A percentile compares a stretch with the other conserved stretches of the same genome.
These are phyloP conservation scores for Catharanthus roseus DNA, from an alignment of 257 asterid genomes.

Conservation along the genomic window DNA sequence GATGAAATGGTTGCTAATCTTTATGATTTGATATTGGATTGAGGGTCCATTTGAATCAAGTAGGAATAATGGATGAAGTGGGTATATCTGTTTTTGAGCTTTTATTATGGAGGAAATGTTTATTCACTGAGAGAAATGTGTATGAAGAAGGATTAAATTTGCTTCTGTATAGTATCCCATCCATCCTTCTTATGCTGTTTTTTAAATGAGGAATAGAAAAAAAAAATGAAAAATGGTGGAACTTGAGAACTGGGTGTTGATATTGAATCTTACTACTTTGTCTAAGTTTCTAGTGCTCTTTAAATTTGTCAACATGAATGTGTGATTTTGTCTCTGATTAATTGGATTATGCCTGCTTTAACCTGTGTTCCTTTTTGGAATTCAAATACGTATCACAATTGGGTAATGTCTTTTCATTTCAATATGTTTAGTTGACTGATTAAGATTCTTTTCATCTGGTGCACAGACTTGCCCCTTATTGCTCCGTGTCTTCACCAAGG, in stretches of 20 bases:
- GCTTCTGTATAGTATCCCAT: too few relatives aligned
- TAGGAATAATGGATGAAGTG: too few relatives aligned
- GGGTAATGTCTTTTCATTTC: slow-evolving; percentile 1
- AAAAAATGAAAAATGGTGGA: background rate
- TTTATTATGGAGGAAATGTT: background rate
- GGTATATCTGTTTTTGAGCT: background rate
- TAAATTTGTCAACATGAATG: background rate
- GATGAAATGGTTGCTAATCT: background rate
- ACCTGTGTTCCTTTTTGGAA: background rate
- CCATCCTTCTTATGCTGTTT: too few relatives aligned
- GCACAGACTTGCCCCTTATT: slow-evolving; percentile 70
- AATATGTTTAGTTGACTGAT: slow-evolving; percentile 6
- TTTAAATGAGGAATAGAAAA: too few relatives aligned
- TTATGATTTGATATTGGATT: background rate
- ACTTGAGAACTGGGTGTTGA: background rate
- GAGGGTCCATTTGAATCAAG: too few relatives aligned
- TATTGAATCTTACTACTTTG: background rate
- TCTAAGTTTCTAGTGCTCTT: background rate
- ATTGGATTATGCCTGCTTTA: background rate
- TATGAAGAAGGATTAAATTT: background rate
- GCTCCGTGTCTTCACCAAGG: slow-evolving; percentile 92
- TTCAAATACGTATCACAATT: background rate
- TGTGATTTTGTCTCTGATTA: background rate
- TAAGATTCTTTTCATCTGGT: slow-evolving; percentile 13
- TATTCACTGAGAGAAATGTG: too few relatives aligned